These are phyloP conservation scores for Mycena vitilis DNA, from an alignment of 768 basidiomycete species.

Conservation along the genomic window DNA sequence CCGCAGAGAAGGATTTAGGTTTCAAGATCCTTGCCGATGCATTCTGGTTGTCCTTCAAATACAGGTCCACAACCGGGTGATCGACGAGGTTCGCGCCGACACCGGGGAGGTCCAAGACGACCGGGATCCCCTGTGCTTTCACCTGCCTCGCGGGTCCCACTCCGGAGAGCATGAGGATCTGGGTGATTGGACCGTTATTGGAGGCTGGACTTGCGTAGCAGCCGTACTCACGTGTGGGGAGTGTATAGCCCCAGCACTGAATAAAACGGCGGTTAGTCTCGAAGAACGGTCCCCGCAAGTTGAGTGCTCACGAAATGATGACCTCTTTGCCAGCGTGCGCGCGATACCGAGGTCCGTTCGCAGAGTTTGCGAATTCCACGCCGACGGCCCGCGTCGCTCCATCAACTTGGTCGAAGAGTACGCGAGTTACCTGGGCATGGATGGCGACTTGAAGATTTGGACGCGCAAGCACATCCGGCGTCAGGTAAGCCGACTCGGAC, in stretches of 20 bases:
- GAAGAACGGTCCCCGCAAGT: background rate
- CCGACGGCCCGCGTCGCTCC: conserved; percentile 63
- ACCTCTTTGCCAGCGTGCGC: conserved; percentile 68
- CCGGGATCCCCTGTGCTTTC: conserved; percentile 61
- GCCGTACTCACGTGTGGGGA: conserved; percentile 60
- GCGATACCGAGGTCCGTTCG: conserved; percentile 53
- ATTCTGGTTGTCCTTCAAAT: conserved; percentile 63
- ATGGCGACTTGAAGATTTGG: conserved; percentile 74
- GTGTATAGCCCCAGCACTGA: conserved; percentile 63
- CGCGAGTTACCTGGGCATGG: conserved; percentile 65
- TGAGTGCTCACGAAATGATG: conserved; percentile 63
- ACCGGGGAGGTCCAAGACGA: conserved; percentile 72
- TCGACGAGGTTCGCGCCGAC: conserved; percentile 84
- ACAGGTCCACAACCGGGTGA: conserved; percentile 69
- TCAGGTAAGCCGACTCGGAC: conserved; percentile 75
- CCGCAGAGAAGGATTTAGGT: conserved; percentile 45
- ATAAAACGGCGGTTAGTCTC: background rate
- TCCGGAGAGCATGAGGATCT: conserved; percentile 82
- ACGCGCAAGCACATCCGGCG: conserved; percentile 68
- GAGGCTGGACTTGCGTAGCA: background rate
- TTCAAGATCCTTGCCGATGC: conserved; percentile 55
- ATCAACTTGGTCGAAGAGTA: conserved; percentile 62
- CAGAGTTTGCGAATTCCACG: conserved; percentile 65
- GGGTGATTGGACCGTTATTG: background rate
- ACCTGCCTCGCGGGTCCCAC: conserved; percentile 77